Evolutionary conservation across 2,329 filamentous ascomycete species (phyloP), one percentile per base, ranked within the genome.

Genomic region (Graphilbum fragrans): DNA sequence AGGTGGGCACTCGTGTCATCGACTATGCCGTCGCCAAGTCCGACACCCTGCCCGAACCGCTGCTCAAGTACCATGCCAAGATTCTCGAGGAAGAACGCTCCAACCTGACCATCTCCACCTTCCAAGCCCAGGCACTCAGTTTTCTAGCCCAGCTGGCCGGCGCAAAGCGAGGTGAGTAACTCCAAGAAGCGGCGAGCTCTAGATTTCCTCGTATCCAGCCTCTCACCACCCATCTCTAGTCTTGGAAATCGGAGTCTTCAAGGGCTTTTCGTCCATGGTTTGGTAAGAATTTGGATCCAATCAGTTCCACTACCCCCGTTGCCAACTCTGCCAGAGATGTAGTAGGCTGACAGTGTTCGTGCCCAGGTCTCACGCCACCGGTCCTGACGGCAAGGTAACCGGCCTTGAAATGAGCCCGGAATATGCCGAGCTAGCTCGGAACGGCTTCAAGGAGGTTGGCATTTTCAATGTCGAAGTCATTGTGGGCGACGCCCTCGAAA

Each of bases 171-270:
- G 47, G 52, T 53, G 17, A 16, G 39, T 8, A 5, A 10, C 14
- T 8, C 6, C 14, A 18, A 6, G 9, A 35, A 16, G 5, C 4
- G 2, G 18, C 11, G 14, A 5, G 27, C 12, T 20, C 19, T 9
- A 20, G 22, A n/a, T n/a, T n/a, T 9, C n/a, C n/a, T n/a, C n/a
- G n/a, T n/a, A n/a, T n/a, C n/a, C n/a, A n/a, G n/a, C n/a, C n/a
- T n/a, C 22, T 38, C 29, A 16, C 17, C 10, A 19, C 25, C n/a
- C 9, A 17, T n/a, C 2, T 16, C 25, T 31, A 69, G 65, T 70
- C 16, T 60, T 70, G 39, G 67, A 70, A 45, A 58, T 70, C 29
- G 67, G 67, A 33, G 64, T 69, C 42, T 70, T 65, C 44, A 56
- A 66, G 19, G 66, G 67, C 33, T 69, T 67, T 53, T 70, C 66